Evolutionary conservation across 2,329 filamentous ascomycete genomes (phyloP).

Genomic region (Lachnellula hyalina): DNA sequence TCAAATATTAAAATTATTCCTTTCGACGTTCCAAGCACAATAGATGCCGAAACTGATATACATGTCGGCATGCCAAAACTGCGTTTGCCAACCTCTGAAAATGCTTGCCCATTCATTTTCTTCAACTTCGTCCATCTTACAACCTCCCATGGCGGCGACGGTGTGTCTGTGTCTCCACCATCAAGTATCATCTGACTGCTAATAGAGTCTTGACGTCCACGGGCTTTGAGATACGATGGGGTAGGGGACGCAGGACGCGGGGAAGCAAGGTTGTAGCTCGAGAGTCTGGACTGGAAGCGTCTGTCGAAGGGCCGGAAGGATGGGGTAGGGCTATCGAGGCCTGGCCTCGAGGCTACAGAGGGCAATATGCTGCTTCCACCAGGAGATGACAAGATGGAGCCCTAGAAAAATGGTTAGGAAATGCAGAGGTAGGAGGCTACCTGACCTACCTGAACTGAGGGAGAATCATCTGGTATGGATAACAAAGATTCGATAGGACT

Average conservation of each 20-base stretch:
- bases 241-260: conserved; percentile 64
- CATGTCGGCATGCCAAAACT: conserved; percentile 92
- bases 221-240: conserved; percentile 61
- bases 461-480: conserved; percentile 78
- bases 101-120: conserved; percentile 83
- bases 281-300: conserved; percentile 83
- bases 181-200: conserved; percentile 64
- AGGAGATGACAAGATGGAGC: conserved; percentile 59
- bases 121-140: conserved; percentile 91
- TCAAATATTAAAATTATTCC: conserved; percentile 95
- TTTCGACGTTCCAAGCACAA: conserved; percentile 89
- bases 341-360: conserved; percentile 61
- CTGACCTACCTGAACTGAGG: conserved; percentile 67
- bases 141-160: conserved; percentile 89
- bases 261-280: conserved; percentile 49
- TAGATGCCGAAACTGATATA: conserved; percentile 78
- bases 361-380: conserved; percentile 70
- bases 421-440: neutral
- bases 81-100: conserved; percentile 85
- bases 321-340: conserved; percentile 65
- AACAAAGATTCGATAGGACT: conserved; percentile 65
- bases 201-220: conserved; percentile 76
- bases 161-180: conserved; percentile 60
- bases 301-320: conserved; percentile 91
- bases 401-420: conserved; percentile 37